These are phyloP conservation scores for Suhomyces terraborum DNA, from an alignment of 1,139 yeast species.

Conservation along the genomic window DNA sequence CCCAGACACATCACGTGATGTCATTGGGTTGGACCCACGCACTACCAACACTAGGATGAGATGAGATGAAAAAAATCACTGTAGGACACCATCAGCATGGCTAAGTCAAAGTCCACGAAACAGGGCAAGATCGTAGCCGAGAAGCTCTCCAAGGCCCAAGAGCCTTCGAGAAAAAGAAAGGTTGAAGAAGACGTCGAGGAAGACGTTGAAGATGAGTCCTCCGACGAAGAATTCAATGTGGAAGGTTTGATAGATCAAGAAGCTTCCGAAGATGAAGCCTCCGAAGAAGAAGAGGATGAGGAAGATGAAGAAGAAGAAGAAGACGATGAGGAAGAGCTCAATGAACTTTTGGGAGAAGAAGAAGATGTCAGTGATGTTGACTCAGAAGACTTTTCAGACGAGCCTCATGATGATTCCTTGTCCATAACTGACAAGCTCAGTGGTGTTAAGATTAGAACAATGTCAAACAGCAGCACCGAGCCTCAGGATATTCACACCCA, in stretches of 20 bases:
- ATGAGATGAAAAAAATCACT: constrained; percentile 12
- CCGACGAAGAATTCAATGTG: constrained; percentile 31
- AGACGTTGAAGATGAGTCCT: constrained; percentile 21
- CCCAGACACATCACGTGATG: background rate
- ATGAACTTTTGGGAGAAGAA: constrained; percentile 56
- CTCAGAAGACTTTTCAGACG: constrained; percentile 50
- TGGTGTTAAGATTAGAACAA: constrained; percentile 52
- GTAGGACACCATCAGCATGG: constrained; percentile 8
- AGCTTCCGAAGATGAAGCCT: constrained; percentile 19
- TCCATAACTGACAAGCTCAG: constrained; percentile 59
- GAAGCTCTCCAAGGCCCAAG: constrained; percentile 9
- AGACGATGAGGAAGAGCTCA: constrained; percentile 66
- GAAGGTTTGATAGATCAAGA: constrained; percentile 30
- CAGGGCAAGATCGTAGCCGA: constrained; percentile 7
- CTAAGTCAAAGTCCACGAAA: constrained; percentile 10
- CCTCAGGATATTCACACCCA: constrained; percentile 44
- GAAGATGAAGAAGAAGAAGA: constrained; percentile 33
- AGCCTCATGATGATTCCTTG: constrained; percentile 48
- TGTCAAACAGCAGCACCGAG: constrained; percentile 39
- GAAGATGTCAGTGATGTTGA: constrained; percentile 40
- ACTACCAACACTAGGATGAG: constrained; percentile 9
- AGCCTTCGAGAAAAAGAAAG: constrained; percentile 20
- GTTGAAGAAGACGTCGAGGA: constrained; percentile 22
- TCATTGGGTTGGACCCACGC: background rate
- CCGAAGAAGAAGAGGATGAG: constrained; percentile 24